Percentiles rank a stretch among this genome's conserved stretches.
Conservation (phyloP, 106 monocot genomes). For the Phalaenopsis equestris region DNA sequence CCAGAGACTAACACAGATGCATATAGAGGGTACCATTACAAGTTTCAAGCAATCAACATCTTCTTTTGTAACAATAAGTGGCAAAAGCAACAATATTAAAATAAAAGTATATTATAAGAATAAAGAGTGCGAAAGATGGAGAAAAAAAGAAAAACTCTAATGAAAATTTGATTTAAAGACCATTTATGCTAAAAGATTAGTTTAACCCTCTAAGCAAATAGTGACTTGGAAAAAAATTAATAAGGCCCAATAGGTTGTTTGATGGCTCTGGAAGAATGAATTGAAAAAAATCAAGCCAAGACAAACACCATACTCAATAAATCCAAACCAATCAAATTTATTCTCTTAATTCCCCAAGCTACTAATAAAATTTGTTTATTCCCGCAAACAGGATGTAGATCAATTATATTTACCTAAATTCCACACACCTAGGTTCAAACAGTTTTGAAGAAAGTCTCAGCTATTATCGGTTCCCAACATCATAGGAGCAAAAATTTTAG, state of each 20-base stretch:
- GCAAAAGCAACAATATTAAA: too few relatives aligned
- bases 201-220: not conserved
- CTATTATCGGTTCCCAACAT: too few relatives aligned
- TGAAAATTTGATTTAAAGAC: too few relatives aligned
- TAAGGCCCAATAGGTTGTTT: not conserved
- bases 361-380: not conserved
- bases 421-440: too few relatives aligned
- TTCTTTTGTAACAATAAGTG: too few relatives aligned
- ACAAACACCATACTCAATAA: not conserved
- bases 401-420: not conserved
- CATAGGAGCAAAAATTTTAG: not conserved
- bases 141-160: too few relatives aligned
- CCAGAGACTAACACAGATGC: too few relatives aligned
- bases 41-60: too few relatives aligned
- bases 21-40: too few relatives aligned
- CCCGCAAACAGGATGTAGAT: not conserved
- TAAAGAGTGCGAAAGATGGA: too few relatives aligned
- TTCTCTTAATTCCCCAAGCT: not conserved
- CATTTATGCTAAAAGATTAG: not conserved
- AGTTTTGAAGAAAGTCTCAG: too few relatives aligned
- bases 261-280: not conserved
- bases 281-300: not conserved
- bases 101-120: too few relatives aligned
- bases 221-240: not conserved
- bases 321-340: not conserved